These are phyloP conservation scores for Kockovaella imperatae DNA, from an alignment of 768 basidiomycete species.

Conservation along the genomic window DNA sequence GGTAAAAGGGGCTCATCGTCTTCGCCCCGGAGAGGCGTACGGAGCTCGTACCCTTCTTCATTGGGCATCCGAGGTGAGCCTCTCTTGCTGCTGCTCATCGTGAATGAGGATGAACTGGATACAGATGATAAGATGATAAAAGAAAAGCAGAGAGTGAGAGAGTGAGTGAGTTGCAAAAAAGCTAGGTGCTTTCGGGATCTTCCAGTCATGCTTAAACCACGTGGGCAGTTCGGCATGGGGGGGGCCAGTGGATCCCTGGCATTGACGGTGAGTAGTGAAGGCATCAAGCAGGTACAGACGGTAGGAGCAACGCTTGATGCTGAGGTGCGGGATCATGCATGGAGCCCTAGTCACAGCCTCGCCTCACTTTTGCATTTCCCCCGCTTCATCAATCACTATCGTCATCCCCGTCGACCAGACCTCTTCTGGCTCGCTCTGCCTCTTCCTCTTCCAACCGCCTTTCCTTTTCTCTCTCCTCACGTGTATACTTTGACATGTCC, in stretches of 20 bases:
- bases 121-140: not conserved
- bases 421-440: constrained; percentile 49
- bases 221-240: no score
- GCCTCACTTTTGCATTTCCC: not conserved
- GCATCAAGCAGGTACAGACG: no score
- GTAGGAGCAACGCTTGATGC: not conserved
- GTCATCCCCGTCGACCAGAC: constrained; percentile 27
- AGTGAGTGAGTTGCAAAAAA: not conserved
- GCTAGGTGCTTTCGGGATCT: no score
- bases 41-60: constrained; percentile 38
- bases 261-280: no score
- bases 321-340: not conserved
- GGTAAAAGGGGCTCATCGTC: constrained; percentile 28
- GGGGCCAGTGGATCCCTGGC: no score
- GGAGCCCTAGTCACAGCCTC: not conserved
- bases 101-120: not conserved
- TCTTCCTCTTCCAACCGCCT: constrained; percentile 57
- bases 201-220: no score
- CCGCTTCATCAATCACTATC: constrained; percentile 24
- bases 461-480: constrained; percentile 51
- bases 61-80: no score
- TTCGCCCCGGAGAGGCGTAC: constrained; percentile 7
- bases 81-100: no score
- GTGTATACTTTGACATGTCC: constrained; percentile 80
- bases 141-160: not conserved